A percentile compares a stretch with the other conserved stretches of the same genome.
Conservation (phyloP, 2,329 filamentous ascomycete genomes). For the Microcyclospora tardicrescens region DNA sequence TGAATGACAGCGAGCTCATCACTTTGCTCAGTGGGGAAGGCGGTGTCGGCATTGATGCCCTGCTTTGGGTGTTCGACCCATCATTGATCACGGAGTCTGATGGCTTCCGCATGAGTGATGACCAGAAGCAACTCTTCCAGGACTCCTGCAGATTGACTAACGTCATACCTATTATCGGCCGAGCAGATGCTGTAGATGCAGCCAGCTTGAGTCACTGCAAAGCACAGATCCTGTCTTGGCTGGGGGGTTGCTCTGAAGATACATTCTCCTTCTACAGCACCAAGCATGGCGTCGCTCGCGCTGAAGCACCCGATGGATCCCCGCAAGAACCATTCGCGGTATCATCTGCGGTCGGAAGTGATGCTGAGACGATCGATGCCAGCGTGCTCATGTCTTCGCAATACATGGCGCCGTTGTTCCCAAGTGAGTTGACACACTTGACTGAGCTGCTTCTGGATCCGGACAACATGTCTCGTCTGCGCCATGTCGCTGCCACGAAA, state of each 20-base stretch:
- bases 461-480: conserved; percentile 66
- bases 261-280: conserved; percentile 4
- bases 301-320: background rate
- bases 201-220: conserved; percentile 8
- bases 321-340: conserved; percentile 50
- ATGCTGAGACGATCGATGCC: conserved; percentile 79
- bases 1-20: conserved; percentile 62
- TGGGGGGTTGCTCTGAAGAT: background rate
- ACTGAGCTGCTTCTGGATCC: conserved; percentile 64
- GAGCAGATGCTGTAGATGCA: conserved; percentile 47
- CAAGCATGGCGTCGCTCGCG: background rate
- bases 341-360: conserved; percentile 58
- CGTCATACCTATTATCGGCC: conserved; percentile 69
- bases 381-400: conserved; percentile 86
- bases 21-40: conserved; percentile 68
- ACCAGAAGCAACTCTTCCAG: conserved; percentile 12
- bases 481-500: conserved; percentile 72
- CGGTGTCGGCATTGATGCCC: conserved; percentile 69
- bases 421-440: conserved; percentile 59
- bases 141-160: conserved; percentile 60
- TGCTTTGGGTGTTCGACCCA: conserved; percentile 68
- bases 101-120: conserved; percentile 1
- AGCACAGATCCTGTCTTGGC: conserved; percentile 5
- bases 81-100: conserved; percentile 25
- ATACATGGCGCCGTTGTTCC: conserved; percentile 67